phyloP scores from a whole-genome alignment of 2,329 filamentous ascomycete species.

The Trichoderma citrinoviride region DNA sequence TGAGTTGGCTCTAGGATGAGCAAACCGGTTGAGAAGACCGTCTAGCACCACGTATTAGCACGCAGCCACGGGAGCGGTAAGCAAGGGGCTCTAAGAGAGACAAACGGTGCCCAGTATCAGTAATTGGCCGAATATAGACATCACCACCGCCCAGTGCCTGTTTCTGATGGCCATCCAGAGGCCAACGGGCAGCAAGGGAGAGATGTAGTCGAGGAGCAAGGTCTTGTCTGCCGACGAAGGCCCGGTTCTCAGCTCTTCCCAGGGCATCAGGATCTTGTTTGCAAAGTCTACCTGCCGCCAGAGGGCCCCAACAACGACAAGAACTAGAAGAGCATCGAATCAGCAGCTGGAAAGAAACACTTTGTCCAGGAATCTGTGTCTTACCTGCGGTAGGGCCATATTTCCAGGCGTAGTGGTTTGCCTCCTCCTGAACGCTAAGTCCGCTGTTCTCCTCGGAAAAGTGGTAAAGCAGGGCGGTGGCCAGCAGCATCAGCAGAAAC shows the following conservation, averaged over 20 bases:
- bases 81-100: neutral
- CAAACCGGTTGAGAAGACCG: slow-evolving; percentile 5
- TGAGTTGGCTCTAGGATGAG: slow-evolving; percentile 13
- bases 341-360: neutral
- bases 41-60: neutral
- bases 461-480: neutral
- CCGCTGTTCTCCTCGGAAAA: slow-evolving; percentile 2
- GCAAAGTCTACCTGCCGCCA: slow-evolving; percentile 13
- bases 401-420: slow-evolving; percentile 16
- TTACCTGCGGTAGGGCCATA: slow-evolving; percentile 17
- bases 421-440: slow-evolving; percentile 1
- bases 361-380: neutral
- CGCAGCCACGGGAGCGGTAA: neutral
- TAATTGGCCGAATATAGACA: neutral
- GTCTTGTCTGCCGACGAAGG: slow-evolving; percentile 11
- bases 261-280: slow-evolving; percentile 8
- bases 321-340: neutral
- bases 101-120: slow-evolving; percentile 15
- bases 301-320: slow-evolving; percentile 9
- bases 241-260: slow-evolving; percentile 5
- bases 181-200: slow-evolving; percentile 2
- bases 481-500: neutral
- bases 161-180: slow-evolving; percentile 14
- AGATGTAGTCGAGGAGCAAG: slow-evolving; percentile 19
- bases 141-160: slow-evolving; percentile 1